Evolutionary conservation across 768 basidiomycete species (phyloP).

Genomic region (Chiua virens): DNA sequence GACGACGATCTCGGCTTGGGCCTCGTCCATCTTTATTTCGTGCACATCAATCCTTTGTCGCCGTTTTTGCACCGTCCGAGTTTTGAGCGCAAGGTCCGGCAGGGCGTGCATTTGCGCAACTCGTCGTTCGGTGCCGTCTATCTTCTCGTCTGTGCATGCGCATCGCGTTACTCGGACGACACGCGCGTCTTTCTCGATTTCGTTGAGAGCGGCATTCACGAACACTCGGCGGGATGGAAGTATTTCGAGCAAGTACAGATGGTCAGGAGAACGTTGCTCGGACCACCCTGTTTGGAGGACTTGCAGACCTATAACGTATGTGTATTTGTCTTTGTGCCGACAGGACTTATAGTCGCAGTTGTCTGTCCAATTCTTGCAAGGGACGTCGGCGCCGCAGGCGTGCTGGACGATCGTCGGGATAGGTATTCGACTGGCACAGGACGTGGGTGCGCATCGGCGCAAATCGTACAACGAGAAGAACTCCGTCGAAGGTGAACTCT

Average conservation of each 20-base stretch:
- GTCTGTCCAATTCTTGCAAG: slow-evolving; percentile 53
- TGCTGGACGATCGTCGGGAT: slow-evolving; percentile 70
- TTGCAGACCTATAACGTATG: slow-evolving; percentile 67
- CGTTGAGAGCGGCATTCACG: slow-evolving; percentile 25
- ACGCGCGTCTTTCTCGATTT: slow-evolving; percentile 46
- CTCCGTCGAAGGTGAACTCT: slow-evolving; percentile 55
- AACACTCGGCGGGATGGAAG: slow-evolving; percentile 53
- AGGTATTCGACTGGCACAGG: slow-evolving; percentile 57
- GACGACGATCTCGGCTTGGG: slow-evolving; percentile 45
- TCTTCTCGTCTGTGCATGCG: slow-evolving; percentile 72
- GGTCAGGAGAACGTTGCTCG: slow-evolving; percentile 55
- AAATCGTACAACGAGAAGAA: slow-evolving; percentile 31
- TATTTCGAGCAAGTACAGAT: slow-evolving; percentile 55
- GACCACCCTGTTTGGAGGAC: slow-evolving; percentile 62
- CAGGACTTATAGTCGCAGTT: slow-evolving; percentile 36
- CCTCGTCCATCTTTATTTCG: slow-evolving; percentile 69
- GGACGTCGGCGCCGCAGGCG: slow-evolving; percentile 59
- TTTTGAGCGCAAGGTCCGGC: slow-evolving; percentile 52
- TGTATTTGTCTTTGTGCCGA: slow-evolving; percentile 10
- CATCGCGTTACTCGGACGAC: slow-evolving; percentile 55
- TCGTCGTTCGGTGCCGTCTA: slow-evolving; percentile 56
- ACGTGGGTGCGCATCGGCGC: slow-evolving; percentile 54
- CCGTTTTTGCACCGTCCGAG: slow-evolving; percentile 75
- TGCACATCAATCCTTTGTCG: slow-evolving; percentile 49
- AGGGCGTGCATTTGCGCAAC: slow-evolving; percentile 51